Conservation (phyloP, 495 filamentous ascomycete genomes). For the Penicillium manginii region DNA sequence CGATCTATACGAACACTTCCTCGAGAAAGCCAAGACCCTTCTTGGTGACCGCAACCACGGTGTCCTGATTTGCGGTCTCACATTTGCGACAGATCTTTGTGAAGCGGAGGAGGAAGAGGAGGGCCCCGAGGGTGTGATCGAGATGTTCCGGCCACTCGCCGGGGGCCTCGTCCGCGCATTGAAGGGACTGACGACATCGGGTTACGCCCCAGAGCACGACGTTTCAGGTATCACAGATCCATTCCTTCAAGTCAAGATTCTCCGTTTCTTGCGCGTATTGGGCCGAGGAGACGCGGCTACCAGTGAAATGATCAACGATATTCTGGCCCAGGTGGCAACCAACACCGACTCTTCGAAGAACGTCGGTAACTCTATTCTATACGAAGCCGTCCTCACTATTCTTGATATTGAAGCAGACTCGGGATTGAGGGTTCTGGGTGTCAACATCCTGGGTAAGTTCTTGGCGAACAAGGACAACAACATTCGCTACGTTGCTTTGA, state of each 20-base stretch:
- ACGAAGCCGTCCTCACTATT: conserved; percentile 96
- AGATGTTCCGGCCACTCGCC: conserved; percentile 84
- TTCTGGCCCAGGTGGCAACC: conserved; percentile 95
- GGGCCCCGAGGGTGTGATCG: conserved; percentile 80
- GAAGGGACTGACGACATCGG: conserved; percentile 89
- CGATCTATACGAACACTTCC: conserved; percentile 93
- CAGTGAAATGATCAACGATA: conserved; percentile 98
- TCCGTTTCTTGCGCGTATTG: conserved; percentile 81
- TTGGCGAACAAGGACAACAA: conserved; percentile 98
- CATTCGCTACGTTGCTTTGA: conserved; percentile 96
- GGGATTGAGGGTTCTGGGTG: conserved; percentile 87
- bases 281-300: conserved; percentile 85
- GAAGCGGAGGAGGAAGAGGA: conserved; percentile 88
- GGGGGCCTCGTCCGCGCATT: conserved; percentile 82
- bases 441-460: conserved; percentile 98
- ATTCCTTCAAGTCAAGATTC: conserved; percentile 97
- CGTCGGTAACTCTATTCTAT: conserved; percentile 95
- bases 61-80: conserved; percentile 89
- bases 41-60: conserved; percentile 93
- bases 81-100: conserved; percentile 88
- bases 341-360: conserved; percentile 99
- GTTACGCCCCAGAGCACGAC: conserved; percentile 97
- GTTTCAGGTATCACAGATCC: conserved; percentile 98
- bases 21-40: conserved; percentile 90
- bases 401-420: conserved; percentile 98